Evolutionary conservation across 208 protist species (phyloP), one percentile per base, ranked within the genome.

Genomic region (Spongospora subterranea): DNA sequence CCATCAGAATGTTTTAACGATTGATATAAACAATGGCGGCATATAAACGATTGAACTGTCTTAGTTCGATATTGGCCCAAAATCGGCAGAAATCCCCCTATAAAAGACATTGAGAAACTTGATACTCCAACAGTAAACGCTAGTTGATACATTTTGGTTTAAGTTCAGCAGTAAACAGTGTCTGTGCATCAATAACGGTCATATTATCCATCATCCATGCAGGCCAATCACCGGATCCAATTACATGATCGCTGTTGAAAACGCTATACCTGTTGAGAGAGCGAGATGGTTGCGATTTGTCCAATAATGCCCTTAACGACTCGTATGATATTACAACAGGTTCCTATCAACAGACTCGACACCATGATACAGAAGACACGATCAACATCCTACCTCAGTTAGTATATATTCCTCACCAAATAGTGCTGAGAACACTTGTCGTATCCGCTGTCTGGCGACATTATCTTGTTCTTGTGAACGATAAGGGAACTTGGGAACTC

Each of bases 121-220:
- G 6, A 24, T 60, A 29, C 50, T 60, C 13, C n/a, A n/a, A n/a
- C n/a, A 60, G 24, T 60, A 60, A 24, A 60, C 6, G 24, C 50
- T 29, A 60, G 24, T 60, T 24, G 6, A 24, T 60, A 60, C 71
- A 82, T 82, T 82, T 82, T 20, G 71, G 71, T 82, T 82, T 82
- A 13, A 82, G 71, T 82, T 82, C 71, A 43, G 35, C n/a, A 17
- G 71, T 43, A n/a, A 82, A 82, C 35, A 43, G 35, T 20, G 71
- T 40, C 6, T 35, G 6, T 13, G 71, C 17, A 20, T 35, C 35
- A 35, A 82, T 43, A 35, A 20, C 11, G 6, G 71, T 82, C 71
- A 82, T 35, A 82, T 82, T n/a, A 35, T 35, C 35, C 71, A 82
- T 82, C 6, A 43, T 82, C 71, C 71, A 82, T 6, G 71, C 71